These are phyloP conservation scores for Globisporangium megalacanthum DNA, from an alignment of 352 stramenopile genomes.

Conservation along the genomic window DNA sequence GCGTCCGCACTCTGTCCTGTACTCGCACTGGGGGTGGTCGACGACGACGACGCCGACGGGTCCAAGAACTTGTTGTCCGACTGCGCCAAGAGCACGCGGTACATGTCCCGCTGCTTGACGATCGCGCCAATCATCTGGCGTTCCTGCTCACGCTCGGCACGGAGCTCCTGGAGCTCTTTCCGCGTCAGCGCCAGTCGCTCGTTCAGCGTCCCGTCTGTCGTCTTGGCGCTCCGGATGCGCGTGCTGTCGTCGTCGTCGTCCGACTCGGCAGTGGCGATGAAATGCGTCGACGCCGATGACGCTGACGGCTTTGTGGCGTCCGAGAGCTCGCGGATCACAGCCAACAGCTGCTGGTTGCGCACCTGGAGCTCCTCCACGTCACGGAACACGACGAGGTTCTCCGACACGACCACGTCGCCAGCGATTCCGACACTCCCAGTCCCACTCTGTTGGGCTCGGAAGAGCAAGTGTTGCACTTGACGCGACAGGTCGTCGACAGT, in stretches of 20 bases:
- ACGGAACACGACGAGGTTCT: conserved; percentile 84
- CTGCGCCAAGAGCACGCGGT: conserved; percentile 89
- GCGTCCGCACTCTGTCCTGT: conserved; percentile 12
- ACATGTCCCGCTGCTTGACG: conserved; percentile 96
- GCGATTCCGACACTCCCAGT: conserved; percentile 5
- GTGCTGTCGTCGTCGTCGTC: conserved; percentile 45
- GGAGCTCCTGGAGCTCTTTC: conserved; percentile 80
- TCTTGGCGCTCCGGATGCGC: conserved; percentile 13
- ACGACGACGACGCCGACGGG: neutral
- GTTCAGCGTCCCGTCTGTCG: conserved; percentile 36
- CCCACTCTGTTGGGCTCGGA: conserved; percentile 59
- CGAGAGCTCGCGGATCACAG: conserved; percentile 68
- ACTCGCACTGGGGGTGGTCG: neutral
- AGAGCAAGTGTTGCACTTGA: conserved; percentile 89
- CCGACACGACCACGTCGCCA: conserved; percentile 32
- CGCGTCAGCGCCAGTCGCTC: conserved; percentile 51
- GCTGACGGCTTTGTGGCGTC: conserved; percentile 17
- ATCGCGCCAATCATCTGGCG: conserved; percentile 90
- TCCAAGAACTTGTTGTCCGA: conserved; percentile 75
- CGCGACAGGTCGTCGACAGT: conserved; percentile 88
- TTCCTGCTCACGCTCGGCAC: conserved; percentile 63
- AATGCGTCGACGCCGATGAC: conserved; percentile 17
- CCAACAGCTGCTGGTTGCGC: conserved; percentile 90
- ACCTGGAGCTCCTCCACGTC: conserved; percentile 87
- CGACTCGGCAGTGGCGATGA: conserved; percentile 62